Percentiles rank a stretch among this genome's conserved stretches.
phyloP scores from a whole-genome alignment of 768 basidiomycete genomes.

The Serendipita sp. region DNA sequence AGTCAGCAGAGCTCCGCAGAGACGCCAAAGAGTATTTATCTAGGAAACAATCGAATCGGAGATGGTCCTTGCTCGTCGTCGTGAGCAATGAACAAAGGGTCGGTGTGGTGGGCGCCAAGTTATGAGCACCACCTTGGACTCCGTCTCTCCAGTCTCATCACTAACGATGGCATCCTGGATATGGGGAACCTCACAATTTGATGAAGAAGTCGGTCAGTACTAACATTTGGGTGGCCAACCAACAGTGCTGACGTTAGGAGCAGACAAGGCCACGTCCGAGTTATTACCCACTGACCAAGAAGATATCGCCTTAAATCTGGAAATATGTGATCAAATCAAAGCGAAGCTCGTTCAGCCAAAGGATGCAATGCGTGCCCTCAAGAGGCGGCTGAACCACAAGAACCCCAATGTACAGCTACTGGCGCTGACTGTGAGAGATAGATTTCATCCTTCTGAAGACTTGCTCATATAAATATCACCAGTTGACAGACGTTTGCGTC shows the following conservation, averaged over 20 bases:
- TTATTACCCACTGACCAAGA: conserved; percentile 66
- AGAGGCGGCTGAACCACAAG: conserved; percentile 76
- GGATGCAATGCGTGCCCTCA: conserved; percentile 77
- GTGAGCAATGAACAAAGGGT: neutral
- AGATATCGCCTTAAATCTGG: conserved; percentile 85
- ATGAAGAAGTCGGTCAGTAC: conserved; percentile 64
- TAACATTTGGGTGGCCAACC: neutral
- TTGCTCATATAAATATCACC: conserved; percentile 11
- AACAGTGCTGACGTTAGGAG: conserved; percentile 10
- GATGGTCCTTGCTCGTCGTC: neutral
- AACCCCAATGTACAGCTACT: conserved; percentile 91
- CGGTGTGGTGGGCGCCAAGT: conserved; percentile 1
- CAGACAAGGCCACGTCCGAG: conserved; percentile 92
- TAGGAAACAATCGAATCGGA: neutral
- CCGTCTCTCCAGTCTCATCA: neutral
- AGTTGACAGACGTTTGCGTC: conserved; percentile 82
- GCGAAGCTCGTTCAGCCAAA: conserved; percentile 75
- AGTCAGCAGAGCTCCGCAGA: neutral
- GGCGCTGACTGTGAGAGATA: conserved; percentile 52
- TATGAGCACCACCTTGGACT: neutral
- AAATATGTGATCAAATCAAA: conserved; percentile 93
- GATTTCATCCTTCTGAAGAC: conserved; percentile 2
- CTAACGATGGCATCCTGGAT: conserved; percentile 30
- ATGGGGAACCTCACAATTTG: conserved; percentile 71
- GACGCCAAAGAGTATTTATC: neutral